Conservation (phyloP, 257 asterid genomes). For the Fraxinus excelsior region DNA sequence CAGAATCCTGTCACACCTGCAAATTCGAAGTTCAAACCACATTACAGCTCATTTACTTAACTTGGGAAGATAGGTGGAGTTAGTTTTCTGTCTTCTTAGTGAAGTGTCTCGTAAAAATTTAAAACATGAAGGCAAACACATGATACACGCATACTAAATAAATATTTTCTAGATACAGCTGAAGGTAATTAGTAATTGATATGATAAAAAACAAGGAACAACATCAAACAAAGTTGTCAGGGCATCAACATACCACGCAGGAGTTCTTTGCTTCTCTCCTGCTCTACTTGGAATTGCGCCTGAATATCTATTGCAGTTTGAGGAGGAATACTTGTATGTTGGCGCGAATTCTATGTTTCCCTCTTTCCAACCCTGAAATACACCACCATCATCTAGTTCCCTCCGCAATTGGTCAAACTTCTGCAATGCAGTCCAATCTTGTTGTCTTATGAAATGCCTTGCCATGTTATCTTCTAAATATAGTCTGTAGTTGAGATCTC, state of each 20-base stretch:
- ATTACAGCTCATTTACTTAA: conserved; percentile 15
- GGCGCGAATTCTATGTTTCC: conserved; percentile 72
- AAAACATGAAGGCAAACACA: background rate
- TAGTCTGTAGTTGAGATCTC: conserved; percentile 94
- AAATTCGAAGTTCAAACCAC: conserved; percentile 9
- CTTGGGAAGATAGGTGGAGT: conserved; percentile 15
- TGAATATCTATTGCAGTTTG: background rate
- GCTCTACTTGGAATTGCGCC: background rate
- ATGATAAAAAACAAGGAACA: background rate
- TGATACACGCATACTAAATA: background rate
- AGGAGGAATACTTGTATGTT: background rate
- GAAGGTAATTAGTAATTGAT: conserved; percentile 3
- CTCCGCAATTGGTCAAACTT: conserved; percentile 74
- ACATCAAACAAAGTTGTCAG: conserved; percentile 14
- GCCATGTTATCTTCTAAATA: conserved; percentile 80
- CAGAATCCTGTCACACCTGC: conserved; percentile 95
- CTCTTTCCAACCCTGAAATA: conserved; percentile 91
- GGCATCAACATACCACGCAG: conserved; percentile 73
- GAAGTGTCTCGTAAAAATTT: background rate
- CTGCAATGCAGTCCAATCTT: conserved; percentile 76
- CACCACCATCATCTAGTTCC: conserved; percentile 81
- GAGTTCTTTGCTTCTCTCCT: conserved; percentile 94
- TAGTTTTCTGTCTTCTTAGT: background rate
- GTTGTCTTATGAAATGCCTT: conserved; percentile 64
- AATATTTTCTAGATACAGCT: background rate